Evolutionary conservation across 805 yeast genomes (phyloP), one percentile per base, ranked within the genome.

Genomic region (Kuraishia cidri): DNA sequence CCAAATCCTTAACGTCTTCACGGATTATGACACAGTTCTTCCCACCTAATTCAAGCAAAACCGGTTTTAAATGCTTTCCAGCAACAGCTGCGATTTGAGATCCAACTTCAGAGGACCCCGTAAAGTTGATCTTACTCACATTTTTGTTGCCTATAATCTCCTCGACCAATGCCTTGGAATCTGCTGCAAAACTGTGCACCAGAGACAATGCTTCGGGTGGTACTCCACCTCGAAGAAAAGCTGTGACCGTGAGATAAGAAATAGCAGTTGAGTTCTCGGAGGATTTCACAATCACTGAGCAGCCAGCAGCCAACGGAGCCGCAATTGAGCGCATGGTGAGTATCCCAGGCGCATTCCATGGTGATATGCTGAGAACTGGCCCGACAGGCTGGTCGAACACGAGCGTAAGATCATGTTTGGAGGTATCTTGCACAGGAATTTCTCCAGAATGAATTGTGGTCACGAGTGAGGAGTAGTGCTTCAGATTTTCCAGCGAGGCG

Each of bases 341-440:
- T 11, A 64, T 50, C 0, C 58, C 59, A 2, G 74, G 71, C 1
- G 69, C 72, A 45, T 67, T 67, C 73, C 72, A 67, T 1, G 74
- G 64, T 3, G 70, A 52, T 2, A 67, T 59, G 12, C 69, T 54
- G 23, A 66, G 42, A 1, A 67, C 66, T 0, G 70, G 66, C 1
- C 74, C 73, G 11, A 64, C 34, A 1, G 74, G 72, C 26, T 56
- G 52, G 26, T 47, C 53, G 11, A 56, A 26, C 2, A 56, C 52
- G 33, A 63, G 17, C 1, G 50, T 31, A 17, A 48, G 30, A 10
- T 39, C 43, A 2, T 14, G 19, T 2, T 30, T 7, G 14, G 30
- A 33, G 3, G 31, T 30, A 10, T 26, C 18, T 24, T 46, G 50
- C 5, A 42, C 31, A 6, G 56, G 54, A 10, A 49, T 6, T 6